Evolutionary conservation across 768 basidiomycete species (phyloP), one percentile per base, ranked within the genome.

Genomic region (Amanita molliuscula): DNA sequence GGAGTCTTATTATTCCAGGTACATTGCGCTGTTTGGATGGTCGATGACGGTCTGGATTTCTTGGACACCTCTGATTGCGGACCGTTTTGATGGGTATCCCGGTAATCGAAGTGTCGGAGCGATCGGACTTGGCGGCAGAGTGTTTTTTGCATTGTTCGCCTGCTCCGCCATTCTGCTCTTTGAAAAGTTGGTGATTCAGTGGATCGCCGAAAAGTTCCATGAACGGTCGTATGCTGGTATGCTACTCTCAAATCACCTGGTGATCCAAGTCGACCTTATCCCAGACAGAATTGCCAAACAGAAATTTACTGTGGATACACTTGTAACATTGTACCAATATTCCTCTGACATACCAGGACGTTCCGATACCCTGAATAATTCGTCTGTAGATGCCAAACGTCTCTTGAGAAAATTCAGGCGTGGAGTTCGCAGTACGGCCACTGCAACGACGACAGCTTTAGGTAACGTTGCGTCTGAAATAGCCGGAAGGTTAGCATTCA

Each of bases 121-220:
- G 23, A 66, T 90, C 45, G 63, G 67, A 40, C 68, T 82, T 16
- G 68, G 85, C 34, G 75, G 70, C 3, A 82, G 81, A 60, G 65
- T 91, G 23, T 69, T 89, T 6, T 91, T 93, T 59, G 87, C 81
- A 6, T 61, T 85, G 44, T 76, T 81, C 59, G 59, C 93, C 43
- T 87, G 81, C 59, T 64, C 83, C 0, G 74, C 75, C 23, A 71
- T 91, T 21, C 74, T 93, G 5, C 72, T 86, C 9, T 82, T 76
- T 48, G 90, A 93, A 64, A 96, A 96, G 60, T 78, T 93, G 53
- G 64, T 84, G 11, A 87, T 96, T 43, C 92, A 94, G 62, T 81
- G 81, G 72, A 91, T 95, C 56, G 84, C 84, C 41, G 74, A 71
- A 40, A 86, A 88, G 60, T 91, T 89, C 63, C 88, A 91, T 60